Evolutionary conservation across 2,329 filamentous ascomycete genomes (phyloP).

Genomic region (Exophiala oligosperma): DNA sequence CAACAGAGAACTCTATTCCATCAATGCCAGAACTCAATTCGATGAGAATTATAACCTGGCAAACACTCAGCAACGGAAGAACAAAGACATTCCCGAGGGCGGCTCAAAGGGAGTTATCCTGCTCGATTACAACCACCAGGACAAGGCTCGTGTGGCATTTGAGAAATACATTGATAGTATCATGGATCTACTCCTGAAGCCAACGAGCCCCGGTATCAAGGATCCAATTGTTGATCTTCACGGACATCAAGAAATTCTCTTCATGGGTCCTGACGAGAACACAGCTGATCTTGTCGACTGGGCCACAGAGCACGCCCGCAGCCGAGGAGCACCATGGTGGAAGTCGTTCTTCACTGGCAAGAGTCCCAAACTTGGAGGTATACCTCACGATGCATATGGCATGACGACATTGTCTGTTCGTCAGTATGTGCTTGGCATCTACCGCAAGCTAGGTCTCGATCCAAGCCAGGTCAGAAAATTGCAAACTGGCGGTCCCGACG

Average conservation of each 20-base stretch:
- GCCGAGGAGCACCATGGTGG: slow-evolving; percentile 93
- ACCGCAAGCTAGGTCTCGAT: slow-evolving; percentile 91
- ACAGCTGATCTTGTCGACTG: slow-evolving; percentile 96
- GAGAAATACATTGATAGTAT: slow-evolving; percentile 99
- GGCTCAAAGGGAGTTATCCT: slow-evolving; percentile 97
- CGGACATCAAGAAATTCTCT: slow-evolving; percentile 93
- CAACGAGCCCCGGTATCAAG: slow-evolving; percentile 93
- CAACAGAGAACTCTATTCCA: slow-evolving; percentile 91
- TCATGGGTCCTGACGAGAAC: slow-evolving; percentile 99
- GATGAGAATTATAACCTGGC: slow-evolving; percentile 99
- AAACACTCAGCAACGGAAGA: slow-evolving; percentile 98
- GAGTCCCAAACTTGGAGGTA: slow-evolving; percentile 91
- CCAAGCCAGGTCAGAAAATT: slow-evolving; percentile 84
- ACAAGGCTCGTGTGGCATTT: slow-evolving; percentile 87
- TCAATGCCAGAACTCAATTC: slow-evolving; percentile 94
- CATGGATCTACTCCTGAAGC: slow-evolving; percentile 86
- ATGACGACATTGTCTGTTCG: slow-evolving; percentile 98
- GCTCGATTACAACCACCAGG: slow-evolving; percentile 89
- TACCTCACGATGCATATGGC: slow-evolving; percentile 92
- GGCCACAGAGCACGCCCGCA: slow-evolving; percentile 93
- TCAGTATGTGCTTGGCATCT: slow-evolving; percentile 94
- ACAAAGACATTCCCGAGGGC: slow-evolving; percentile 98
- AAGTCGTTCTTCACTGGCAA: slow-evolving; percentile 99
- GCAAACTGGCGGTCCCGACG: slow-evolving; percentile 96
- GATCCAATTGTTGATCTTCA: slow-evolving; percentile 96